These are phyloP conservation scores for Salvia hispanica DNA, from an alignment of 257 asterid species.

Conservation along the genomic window DNA sequence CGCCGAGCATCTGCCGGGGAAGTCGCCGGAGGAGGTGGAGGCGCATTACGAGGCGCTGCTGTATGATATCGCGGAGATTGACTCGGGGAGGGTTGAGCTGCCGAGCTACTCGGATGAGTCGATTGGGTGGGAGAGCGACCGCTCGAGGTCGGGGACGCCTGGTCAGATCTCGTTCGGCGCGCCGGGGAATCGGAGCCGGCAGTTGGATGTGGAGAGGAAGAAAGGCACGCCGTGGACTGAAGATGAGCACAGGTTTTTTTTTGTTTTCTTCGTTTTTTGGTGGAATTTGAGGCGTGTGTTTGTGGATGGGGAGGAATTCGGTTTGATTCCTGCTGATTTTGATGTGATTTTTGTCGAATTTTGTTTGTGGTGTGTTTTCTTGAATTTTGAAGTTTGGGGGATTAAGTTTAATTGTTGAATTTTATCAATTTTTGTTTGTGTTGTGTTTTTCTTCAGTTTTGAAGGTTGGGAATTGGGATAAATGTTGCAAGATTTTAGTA, in stretches of 20 bases:
- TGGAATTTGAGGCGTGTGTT: background rate
- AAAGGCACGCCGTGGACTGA: conserved; percentile 88
- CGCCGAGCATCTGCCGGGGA: conserved; percentile 49
- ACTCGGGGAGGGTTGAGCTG: conserved; percentile 65
- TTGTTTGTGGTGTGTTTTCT: background rate
- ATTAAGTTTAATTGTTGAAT: background rate
- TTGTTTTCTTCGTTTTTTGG: background rate
- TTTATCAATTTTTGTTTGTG: background rate
- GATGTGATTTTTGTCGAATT: background rate
- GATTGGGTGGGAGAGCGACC: conserved; percentile 38
- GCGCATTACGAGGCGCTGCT: conserved; percentile 59
- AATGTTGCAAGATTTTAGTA: background rate
- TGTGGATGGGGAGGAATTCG: background rate
- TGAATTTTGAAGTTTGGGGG: background rate
- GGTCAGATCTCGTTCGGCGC: conserved; percentile 70
- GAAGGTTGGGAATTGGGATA: background rate
- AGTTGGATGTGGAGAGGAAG: conserved; percentile 53
- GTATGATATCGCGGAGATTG: conserved; percentile 60
- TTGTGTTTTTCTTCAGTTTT: background rate
- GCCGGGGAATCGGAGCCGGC: conserved; percentile 38
- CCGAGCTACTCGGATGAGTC: conserved; percentile 52
- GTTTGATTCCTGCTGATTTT: background rate
- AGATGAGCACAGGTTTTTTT: conserved; percentile 70
- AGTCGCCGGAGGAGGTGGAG: conserved; percentile 52
- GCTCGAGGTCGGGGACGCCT: conserved; percentile 33